Percentiles rank a stretch among this genome's conserved stretches.
Evolutionary conservation across 352 stramenopile genomes (phyloP).

Genomic region (Aphanomyces cochlioides): DNA sequence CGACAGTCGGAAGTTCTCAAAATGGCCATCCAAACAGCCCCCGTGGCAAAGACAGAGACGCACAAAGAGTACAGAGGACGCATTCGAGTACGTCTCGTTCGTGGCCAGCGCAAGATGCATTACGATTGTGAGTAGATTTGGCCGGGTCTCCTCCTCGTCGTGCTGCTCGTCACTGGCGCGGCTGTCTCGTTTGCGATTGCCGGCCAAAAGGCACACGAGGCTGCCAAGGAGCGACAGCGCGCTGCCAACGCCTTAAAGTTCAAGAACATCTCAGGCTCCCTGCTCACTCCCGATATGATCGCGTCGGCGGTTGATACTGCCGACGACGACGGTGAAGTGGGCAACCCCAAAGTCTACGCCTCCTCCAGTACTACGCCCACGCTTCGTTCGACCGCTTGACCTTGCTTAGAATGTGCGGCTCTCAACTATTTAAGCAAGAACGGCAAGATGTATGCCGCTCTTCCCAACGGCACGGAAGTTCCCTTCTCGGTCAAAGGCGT

Average conservation of each 20-base stretch:
- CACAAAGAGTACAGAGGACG: conserved; percentile 63
- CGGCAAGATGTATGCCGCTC: conserved; percentile 43
- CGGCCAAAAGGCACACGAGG: conserved; percentile 35
- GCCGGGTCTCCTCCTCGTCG: conserved; percentile 52
- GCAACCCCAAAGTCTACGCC: conserved; percentile 33
- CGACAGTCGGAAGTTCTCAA: conserved; percentile 10
- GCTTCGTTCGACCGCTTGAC: not conserved
- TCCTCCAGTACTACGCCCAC: not conserved
- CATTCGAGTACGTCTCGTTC: conserved; percentile 39
- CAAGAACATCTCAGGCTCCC: conserved; percentile 1
- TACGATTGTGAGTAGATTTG: conserved; percentile 41
- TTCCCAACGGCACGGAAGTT: conserved; percentile 53
- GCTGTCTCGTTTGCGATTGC: conserved; percentile 46
- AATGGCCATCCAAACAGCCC: not conserved
- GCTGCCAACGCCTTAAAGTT: conserved; percentile 23
- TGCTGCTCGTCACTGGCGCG: conserved; percentile 40
- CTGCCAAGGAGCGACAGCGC: conserved; percentile 31
- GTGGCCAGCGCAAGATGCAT: not conserved
- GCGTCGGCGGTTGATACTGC: conserved; percentile 31
- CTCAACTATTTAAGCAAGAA: conserved; percentile 63
- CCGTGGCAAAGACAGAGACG: not conserved
- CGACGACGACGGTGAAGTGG: conserved; percentile 32
- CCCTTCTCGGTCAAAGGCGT: conserved; percentile 53
- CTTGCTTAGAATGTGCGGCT: conserved; percentile 40
- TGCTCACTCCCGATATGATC: not conserved